Conservation (phyloP, 164 flowering plant genomes). For the Tetracentron sinense region DNA sequence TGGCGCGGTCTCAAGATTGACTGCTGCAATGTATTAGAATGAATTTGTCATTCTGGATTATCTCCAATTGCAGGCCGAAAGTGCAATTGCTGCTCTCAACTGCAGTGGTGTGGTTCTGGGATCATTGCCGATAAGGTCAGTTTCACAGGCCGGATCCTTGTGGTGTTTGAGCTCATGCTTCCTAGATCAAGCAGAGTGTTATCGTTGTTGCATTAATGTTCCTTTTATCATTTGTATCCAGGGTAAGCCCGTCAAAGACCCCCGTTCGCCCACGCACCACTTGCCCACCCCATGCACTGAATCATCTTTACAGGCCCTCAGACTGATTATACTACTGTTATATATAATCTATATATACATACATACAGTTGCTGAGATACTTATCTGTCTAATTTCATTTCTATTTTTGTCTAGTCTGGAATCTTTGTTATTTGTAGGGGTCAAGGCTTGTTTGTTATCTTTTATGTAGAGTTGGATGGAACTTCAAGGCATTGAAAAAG, state of each 20-base stretch:
- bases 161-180: neutral
- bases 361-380: slow-evolving; percentile 25
- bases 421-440: slow-evolving; percentile 18
- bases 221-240: slow-evolving; percentile 26
- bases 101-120: slow-evolving; percentile 77
- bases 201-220: neutral
- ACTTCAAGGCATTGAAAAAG: slow-evolving; percentile 40
- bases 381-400: slow-evolving; percentile 21
- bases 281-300: slow-evolving; percentile 48
- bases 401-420: slow-evolving; percentile 14
- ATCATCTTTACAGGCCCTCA: slow-evolving; percentile 6
- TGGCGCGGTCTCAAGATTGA: too few species aligned
- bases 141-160: slow-evolving; percentile 1
- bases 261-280: slow-evolving; percentile 71
- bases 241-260: slow-evolving; percentile 87
- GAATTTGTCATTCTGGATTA: slow-evolving; percentile 1
- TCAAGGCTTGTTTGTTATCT: slow-evolving; percentile 21
- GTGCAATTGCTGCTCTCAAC: slow-evolving; percentile 85
- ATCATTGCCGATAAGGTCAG: slow-evolving; percentile 65
- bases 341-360: slow-evolving; percentile 23
- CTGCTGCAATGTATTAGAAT: too few species aligned
- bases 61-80: slow-evolving; percentile 59
- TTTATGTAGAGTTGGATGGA: slow-evolving; percentile 37
- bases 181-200: neutral
- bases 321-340: too few species aligned